phyloP scores from a whole-genome alignment of 345 rosid species.

The Microthlaspi erraticum region DNA sequence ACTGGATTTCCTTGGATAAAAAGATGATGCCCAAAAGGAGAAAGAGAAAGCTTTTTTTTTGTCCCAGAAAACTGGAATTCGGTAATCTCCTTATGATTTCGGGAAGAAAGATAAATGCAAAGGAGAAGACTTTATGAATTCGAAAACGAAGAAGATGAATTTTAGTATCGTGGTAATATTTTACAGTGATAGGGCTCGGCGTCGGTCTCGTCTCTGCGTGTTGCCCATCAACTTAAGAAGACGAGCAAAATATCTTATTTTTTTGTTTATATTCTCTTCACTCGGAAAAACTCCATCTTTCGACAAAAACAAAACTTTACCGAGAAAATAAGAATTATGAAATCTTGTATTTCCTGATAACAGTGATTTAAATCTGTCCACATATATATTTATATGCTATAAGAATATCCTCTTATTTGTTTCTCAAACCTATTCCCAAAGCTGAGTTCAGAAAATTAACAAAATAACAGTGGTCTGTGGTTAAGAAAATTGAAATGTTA shows the following conservation, averaged over 20 bases:
- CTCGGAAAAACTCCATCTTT: not conserved
- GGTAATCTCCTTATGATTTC: not conserved
- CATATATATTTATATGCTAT: not conserved
- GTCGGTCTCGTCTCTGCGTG: slow-evolving; percentile 34
- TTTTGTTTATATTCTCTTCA: not conserved
- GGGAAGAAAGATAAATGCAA: not conserved
- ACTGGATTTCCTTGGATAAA: not conserved
- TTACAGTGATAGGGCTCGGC: slow-evolving; percentile 29
- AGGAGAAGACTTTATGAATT: not conserved
- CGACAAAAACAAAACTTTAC: not conserved
- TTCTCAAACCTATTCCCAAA: slow-evolving; percentile 3
- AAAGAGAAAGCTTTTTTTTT: slow-evolving; percentile 30
- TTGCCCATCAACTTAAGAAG: slow-evolving; percentile 28
- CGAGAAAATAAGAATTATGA: not conserved
- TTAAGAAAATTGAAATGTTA: not conserved
- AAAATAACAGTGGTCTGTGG: not conserved
- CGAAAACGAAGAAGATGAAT: not conserved
- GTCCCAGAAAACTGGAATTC: not conserved
- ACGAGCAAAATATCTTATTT: slow-evolving; percentile 4
- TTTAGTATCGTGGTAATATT: not conserved
- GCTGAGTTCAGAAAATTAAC: not conserved
- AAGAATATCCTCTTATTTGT: not conserved
- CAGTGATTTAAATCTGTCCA: not conserved
- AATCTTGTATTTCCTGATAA: not conserved
- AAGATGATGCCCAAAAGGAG: slow-evolving; percentile 10